Conservation (phyloP, 257 asterid genomes). For the Forsythia viridissima region DNA sequence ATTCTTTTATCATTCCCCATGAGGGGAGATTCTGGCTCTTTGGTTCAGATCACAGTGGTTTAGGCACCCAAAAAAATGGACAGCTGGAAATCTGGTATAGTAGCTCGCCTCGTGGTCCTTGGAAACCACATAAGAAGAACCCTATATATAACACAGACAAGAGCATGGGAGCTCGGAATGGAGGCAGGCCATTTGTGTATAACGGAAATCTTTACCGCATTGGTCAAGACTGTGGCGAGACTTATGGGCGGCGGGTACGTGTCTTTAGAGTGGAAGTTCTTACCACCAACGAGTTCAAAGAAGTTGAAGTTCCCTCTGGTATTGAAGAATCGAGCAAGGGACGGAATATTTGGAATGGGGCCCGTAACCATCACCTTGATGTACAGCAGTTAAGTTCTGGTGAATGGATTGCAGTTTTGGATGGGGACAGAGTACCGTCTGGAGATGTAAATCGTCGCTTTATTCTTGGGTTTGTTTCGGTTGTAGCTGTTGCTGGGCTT, state of each 20-base stretch:
- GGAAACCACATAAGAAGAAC: slow-evolving; percentile 82
- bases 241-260: slow-evolving; percentile 72
- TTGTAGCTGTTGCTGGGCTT: slow-evolving; percentile 52
- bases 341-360: slow-evolving; percentile 88
- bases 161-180: slow-evolving; percentile 88
- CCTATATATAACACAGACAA: slow-evolving; percentile 75
- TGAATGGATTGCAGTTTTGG: slow-evolving; percentile 81
- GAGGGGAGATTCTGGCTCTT: slow-evolving; percentile 86
- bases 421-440: slow-evolving; percentile 84
- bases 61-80: slow-evolving; percentile 75
- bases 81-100: slow-evolving; percentile 91
- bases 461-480: slow-evolving; percentile 59
- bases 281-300: slow-evolving; percentile 64
- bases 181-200: slow-evolving; percentile 85
- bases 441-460: slow-evolving; percentile 70
- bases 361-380: slow-evolving; percentile 86
- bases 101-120: slow-evolving; percentile 84
- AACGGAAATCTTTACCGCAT: slow-evolving; percentile 69
- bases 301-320: slow-evolving; percentile 72
- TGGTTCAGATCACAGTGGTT: slow-evolving; percentile 87
- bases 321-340: slow-evolving; percentile 62
- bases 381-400: slow-evolving; percentile 83
- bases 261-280: slow-evolving; percentile 64
- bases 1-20: slow-evolving; percentile 68
- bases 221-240: slow-evolving; percentile 90